Evolutionary conservation across 192 early-diverging fungal genomes (phyloP).

Genomic region (Geranomyces michiganensis): DNA sequence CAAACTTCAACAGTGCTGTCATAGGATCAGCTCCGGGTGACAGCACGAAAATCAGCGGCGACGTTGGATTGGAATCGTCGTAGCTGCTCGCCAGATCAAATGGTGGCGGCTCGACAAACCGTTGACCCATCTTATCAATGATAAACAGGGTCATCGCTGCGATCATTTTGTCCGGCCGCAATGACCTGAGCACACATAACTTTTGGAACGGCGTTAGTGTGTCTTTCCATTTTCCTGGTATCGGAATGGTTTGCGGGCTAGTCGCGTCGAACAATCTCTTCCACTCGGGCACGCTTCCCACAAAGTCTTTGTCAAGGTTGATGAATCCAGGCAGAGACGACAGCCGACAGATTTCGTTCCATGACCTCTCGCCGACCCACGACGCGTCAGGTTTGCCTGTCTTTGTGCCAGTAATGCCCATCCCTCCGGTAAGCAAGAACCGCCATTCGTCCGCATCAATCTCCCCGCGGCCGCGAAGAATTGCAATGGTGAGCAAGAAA

Average conservation of each 20-base stretch:
- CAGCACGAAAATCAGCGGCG: slow-evolving; percentile 61
- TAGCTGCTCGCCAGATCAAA: slow-evolving; percentile 66
- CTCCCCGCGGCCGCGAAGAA: slow-evolving; percentile 52
- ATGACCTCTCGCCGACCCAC: slow-evolving; percentile 58
- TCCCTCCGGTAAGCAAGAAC: slow-evolving; percentile 61
- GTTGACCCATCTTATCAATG: slow-evolving; percentile 59
- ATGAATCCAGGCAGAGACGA: slow-evolving; percentile 45
- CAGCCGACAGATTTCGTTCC: slow-evolving; percentile 55
- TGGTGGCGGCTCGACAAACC: slow-evolving; percentile 63
- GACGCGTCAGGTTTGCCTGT: slow-evolving; percentile 50
- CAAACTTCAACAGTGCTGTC: slow-evolving; percentile 57
- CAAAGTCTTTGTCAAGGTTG: slow-evolving; percentile 43
- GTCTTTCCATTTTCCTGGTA: slow-evolving; percentile 48
- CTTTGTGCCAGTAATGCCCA: slow-evolving; percentile 39
- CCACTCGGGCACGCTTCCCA: slow-evolving; percentile 46
- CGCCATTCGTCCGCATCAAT: slow-evolving; percentile 56
- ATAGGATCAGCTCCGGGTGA: slow-evolving; percentile 67
- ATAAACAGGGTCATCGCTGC: slow-evolving; percentile 54
- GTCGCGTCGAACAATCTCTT: slow-evolving; percentile 52
- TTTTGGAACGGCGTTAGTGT: slow-evolving; percentile 53
- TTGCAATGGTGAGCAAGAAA: slow-evolving; percentile 56
- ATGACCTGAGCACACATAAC: slow-evolving; percentile 51
- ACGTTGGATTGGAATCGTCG: slow-evolving; percentile 52
- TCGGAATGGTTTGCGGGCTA: slow-evolving; percentile 50
- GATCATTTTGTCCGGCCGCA: slow-evolving; percentile 62